Conservation (phyloP, 1,284 basidiomycete species). For the Butyriboletus appendiculatus region DNA sequence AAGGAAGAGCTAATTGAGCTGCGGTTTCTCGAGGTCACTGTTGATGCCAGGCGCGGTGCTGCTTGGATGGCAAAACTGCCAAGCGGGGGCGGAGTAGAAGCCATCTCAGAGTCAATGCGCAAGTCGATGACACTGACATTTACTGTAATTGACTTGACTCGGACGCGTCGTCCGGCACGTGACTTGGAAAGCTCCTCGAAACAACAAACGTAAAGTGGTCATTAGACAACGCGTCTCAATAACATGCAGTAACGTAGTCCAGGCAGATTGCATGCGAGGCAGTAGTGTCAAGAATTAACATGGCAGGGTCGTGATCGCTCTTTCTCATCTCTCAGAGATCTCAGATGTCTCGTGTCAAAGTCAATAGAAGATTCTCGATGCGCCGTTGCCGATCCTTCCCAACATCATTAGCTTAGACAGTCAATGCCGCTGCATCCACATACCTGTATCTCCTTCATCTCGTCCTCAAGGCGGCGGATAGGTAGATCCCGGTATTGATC, state of each 20-base stretch:
- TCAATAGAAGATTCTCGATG: conserved; percentile 68
- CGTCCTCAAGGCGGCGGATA: conserved; percentile 64
- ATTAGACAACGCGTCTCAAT: neutral
- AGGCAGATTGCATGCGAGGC: neutral
- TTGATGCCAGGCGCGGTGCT: conserved; percentile 31
- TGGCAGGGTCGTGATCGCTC: neutral
- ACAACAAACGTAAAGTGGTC: neutral
- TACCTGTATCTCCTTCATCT: conserved; percentile 81
- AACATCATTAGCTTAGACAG: conserved; percentile 1
- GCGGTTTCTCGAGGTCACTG: conserved; percentile 40
- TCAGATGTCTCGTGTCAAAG: conserved; percentile 49
- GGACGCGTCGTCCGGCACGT: conserved; percentile 19
- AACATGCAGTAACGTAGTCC: conserved; percentile 1
- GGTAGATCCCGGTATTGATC: conserved; percentile 64
- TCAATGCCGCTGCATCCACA: conserved; percentile 13
- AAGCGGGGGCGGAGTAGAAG: conserved; percentile 35
- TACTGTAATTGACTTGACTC: neutral
- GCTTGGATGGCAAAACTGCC: conserved; percentile 28
- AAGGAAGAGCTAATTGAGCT: conserved; percentile 78
- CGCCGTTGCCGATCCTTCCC: conserved; percentile 72
- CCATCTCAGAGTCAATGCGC: conserved; percentile 16
- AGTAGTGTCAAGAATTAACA: neutral
- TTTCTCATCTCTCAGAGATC: conserved; percentile 39
- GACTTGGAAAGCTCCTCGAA: conserved; percentile 3
- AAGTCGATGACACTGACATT: neutral